Evolutionary conservation across 164 flowering plant genomes (phyloP).

Genomic region (Macadamia tetraphylla): DNA sequence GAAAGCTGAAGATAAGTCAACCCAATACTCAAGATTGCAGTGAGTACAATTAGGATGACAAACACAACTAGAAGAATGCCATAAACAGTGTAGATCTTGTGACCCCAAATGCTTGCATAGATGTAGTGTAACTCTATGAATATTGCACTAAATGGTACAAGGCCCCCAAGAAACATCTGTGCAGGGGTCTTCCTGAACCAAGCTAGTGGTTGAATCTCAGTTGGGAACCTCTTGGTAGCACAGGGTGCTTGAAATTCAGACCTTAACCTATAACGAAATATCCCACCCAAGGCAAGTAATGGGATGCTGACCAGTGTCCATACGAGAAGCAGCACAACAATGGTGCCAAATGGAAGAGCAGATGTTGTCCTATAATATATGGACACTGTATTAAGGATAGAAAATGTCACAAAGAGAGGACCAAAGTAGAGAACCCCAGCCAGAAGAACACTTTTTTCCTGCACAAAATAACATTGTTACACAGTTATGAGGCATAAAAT

Average conservation of each 20-base stretch:
- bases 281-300: conserved; percentile 61
- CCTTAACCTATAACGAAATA: conserved; percentile 38
- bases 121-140: conserved; percentile 61
- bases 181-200: conserved; percentile 61
- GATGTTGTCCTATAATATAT: conserved; percentile 49
- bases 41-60: conserved; percentile 46
- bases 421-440: conserved; percentile 53
- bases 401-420: conserved; percentile 43
- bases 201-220: conserved; percentile 55
- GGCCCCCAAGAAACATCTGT: conserved; percentile 70
- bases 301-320: conserved; percentile 44
- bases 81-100: conserved; percentile 45
- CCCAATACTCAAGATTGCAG: conserved; percentile 48
- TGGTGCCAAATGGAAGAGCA: conserved; percentile 77
- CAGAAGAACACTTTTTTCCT: conserved; percentile 53
- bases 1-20: conserved; percentile 78
- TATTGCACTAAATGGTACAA: conserved; percentile 64
- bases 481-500: background rate
- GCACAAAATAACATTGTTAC: conserved; percentile 19
- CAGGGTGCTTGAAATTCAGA: conserved; percentile 50
- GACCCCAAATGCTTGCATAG: conserved; percentile 69
- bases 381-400: conserved; percentile 52
- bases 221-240: conserved; percentile 40
- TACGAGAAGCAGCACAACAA: conserved; percentile 40
- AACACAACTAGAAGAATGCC: conserved; percentile 50